Conservation (phyloP, 495 filamentous ascomycete species). For the Apodospora peruviana region DNA sequence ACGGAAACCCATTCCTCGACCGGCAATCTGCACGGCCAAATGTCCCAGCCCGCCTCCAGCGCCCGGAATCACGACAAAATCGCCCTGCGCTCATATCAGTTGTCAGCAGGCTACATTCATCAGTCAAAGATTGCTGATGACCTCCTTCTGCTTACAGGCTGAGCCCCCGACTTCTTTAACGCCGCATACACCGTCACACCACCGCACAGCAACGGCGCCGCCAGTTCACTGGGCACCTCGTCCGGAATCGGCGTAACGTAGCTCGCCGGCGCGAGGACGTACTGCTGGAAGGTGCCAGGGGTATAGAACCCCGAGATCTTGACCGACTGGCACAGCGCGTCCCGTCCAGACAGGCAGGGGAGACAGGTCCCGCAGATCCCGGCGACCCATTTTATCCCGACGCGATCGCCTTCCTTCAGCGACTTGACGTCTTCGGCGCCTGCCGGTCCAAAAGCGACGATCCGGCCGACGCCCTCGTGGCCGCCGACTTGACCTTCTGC, state of each 20-base stretch:
- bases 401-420: constrained; percentile 60
- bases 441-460: constrained; percentile 56
- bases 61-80: constrained; percentile 62
- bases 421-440: constrained; percentile 41
- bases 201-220: constrained; percentile 61
- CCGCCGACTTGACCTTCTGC: constrained; percentile 61
- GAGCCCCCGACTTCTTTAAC: constrained; percentile 52
- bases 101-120: too few species aligned
- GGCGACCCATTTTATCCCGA: constrained; percentile 57
- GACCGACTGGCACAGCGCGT: constrained; percentile 41
- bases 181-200: constrained; percentile 55
- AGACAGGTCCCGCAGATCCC: constrained; percentile 31
- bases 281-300: constrained; percentile 71
- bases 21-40: constrained; percentile 60
- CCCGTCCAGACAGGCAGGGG: constrained; percentile 52
- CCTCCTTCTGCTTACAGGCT: constrained; percentile 27
- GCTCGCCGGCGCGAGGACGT: constrained; percentile 56
- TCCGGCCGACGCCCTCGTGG: constrained; percentile 56
- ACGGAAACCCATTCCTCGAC: constrained; percentile 56
- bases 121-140: too few species aligned
- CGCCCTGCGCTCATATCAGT: constrained; percentile 29
- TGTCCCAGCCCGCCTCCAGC: constrained; percentile 65
- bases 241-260: constrained; percentile 70
- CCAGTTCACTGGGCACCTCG: constrained; percentile 47
- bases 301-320: constrained; percentile 47